Conservation (phyloP, 495 filamentous ascomycete genomes). For the Aspergillus sclerotiicarbonarius region DNA sequence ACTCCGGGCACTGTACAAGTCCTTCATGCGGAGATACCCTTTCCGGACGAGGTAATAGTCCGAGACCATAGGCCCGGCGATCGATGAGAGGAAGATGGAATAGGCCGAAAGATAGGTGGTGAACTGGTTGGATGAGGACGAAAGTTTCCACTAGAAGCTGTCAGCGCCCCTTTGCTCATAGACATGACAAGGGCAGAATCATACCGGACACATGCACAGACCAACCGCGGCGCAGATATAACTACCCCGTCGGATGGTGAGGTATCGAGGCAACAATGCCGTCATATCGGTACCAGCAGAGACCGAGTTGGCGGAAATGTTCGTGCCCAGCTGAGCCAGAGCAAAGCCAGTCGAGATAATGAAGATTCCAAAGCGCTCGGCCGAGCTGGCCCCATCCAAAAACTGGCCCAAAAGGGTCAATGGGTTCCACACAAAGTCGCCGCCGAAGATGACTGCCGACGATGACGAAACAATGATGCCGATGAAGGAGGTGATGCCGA, state of each 20-base stretch:
- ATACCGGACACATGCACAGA: slow-evolving; percentile 78
- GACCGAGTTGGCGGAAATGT: slow-evolving; percentile 89
- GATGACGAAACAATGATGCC: slow-evolving; percentile 92
- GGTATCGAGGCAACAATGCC: slow-evolving; percentile 77
- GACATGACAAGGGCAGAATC: slow-evolving; percentile 6
- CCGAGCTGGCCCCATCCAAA: slow-evolving; percentile 68
- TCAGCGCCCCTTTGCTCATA: slow-evolving; percentile 7
- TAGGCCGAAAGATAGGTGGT: slow-evolving; percentile 94
- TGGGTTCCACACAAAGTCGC: slow-evolving; percentile 81
- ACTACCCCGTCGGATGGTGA: slow-evolving; percentile 88
- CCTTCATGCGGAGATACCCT: slow-evolving; percentile 75
- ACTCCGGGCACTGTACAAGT: slow-evolving; percentile 72
- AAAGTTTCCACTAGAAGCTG: slow-evolving; percentile 63
- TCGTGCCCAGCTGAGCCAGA: slow-evolving; percentile 86
- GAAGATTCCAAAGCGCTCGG: slow-evolving; percentile 84
- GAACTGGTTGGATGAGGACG: slow-evolving; percentile 78
- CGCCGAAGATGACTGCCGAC: slow-evolving; percentile 71
- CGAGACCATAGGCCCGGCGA: slow-evolving; percentile 83
- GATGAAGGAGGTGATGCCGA: slow-evolving; percentile 87
- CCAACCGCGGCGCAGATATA: slow-evolving; percentile 85
- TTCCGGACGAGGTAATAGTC: slow-evolving; percentile 89
- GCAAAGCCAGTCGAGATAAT: slow-evolving; percentile 79
- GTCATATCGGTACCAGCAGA: slow-evolving; percentile 91
- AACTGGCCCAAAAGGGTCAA: slow-evolving; percentile 73
- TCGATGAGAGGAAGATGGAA: slow-evolving; percentile 91